Conservation (phyloP, 2,329 filamentous ascomycete genomes). For the Fusarium mundagurra region DNA sequence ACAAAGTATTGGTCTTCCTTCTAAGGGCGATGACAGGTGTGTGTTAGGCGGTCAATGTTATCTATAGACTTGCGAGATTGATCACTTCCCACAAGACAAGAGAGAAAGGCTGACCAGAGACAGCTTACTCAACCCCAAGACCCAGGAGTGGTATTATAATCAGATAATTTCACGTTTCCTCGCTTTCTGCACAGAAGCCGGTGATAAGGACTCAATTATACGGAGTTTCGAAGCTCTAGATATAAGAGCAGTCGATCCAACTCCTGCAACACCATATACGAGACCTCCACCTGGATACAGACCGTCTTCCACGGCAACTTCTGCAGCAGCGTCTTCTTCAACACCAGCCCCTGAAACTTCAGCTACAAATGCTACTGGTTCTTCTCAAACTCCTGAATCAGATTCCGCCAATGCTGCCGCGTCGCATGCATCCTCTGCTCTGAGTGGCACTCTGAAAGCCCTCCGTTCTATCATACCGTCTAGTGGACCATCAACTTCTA, state of each 20-base stretch:
- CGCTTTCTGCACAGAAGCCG: slow-evolving; percentile 82
- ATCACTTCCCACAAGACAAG: not conserved
- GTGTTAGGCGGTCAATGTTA: not conserved
- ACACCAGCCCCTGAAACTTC: not conserved
- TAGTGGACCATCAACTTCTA: slow-evolving; percentile 17
- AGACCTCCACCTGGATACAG: slow-evolving; percentile 15
- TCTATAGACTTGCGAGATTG: not conserved
- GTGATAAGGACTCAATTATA: slow-evolving; percentile 77
- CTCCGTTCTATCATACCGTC: slow-evolving; percentile 20
- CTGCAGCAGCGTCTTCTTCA: not conserved
- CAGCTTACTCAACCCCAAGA: slow-evolving; percentile 77
- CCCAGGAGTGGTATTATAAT: slow-evolving; percentile 86
- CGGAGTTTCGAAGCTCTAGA: slow-evolving; percentile 75
- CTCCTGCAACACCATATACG: slow-evolving; percentile 10
- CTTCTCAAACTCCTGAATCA: not conserved
- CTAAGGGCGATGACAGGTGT: slow-evolving; percentile 89
- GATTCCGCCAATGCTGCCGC: not conserved
- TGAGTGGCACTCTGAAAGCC: slow-evolving; percentile 15
- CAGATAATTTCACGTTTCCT: slow-evolving; percentile 90
- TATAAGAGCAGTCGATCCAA: slow-evolving; percentile 26
- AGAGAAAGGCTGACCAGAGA: slow-evolving; percentile 1
- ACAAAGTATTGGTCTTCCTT: slow-evolving; percentile 84
- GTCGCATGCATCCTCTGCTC: slow-evolving; percentile 8
- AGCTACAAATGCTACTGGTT: not conserved
- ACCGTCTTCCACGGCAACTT: not conserved